A percentile compares a stretch with the other conserved stretches of the same genome.
Conservation (phyloP, 768 basidiomycete genomes). For the Pleurotus tuoliensis region DNA sequence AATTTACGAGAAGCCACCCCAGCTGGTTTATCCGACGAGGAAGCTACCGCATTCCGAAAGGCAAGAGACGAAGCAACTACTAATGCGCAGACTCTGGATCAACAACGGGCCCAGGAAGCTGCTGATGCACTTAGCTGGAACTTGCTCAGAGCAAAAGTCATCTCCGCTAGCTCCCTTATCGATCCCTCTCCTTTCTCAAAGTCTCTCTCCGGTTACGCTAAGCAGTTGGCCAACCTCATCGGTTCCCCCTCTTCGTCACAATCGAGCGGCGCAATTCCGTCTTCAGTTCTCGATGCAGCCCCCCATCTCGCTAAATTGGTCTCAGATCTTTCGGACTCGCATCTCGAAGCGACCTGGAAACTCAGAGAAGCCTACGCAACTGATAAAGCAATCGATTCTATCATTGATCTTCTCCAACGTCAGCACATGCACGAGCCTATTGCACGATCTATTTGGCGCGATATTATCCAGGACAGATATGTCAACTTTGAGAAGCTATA, state of each 20-base stretch:
- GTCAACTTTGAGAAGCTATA: slow-evolving; percentile 17
- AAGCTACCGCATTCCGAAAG: no score
- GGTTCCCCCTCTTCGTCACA: not conserved
- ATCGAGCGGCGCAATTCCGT: not conserved
- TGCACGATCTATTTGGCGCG: slow-evolving; percentile 10
- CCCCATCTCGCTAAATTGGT: not conserved
- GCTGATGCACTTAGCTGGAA: not conserved
- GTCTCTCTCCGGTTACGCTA: not conserved
- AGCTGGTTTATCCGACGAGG: no score
- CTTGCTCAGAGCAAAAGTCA: not conserved
- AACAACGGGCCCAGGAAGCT: not conserved
- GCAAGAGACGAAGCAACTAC: no score
- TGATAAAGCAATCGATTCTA: not conserved
- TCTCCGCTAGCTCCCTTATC: not conserved
- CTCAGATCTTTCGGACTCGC: not conserved
- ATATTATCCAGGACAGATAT: slow-evolving; percentile 12
- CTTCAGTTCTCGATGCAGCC: not conserved
- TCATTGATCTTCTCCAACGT: not conserved
- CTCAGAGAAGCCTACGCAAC: not conserved
- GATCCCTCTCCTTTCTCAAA: not conserved
- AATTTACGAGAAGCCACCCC: no score
- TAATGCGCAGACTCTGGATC: no score
- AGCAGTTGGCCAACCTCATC: not conserved
- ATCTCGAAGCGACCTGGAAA: not conserved
- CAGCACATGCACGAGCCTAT: slow-evolving; percentile 7